Evolutionary conservation across 140 eudicot species (phyloP).

Genomic region (Stevia rebaudiana): DNA sequence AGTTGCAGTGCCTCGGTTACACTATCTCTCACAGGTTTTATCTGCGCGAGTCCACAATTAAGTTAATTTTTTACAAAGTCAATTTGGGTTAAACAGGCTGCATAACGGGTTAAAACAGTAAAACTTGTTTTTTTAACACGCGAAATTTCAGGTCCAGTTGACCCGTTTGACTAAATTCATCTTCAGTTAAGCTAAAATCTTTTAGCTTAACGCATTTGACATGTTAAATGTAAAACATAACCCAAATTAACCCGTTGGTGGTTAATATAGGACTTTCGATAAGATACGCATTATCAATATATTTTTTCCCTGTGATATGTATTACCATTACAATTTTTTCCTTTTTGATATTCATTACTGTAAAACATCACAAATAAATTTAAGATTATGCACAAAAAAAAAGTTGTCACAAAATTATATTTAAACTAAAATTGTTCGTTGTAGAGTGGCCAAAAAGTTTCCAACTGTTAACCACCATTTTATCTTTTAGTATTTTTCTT

Average conservation of each 20-base stretch:
- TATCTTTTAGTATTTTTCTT: background rate
- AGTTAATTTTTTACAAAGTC: background rate
- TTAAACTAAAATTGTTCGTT: background rate
- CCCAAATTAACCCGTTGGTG: background rate
- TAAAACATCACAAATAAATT: background rate
- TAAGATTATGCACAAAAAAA: background rate
- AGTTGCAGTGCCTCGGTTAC: conserved; percentile 73
- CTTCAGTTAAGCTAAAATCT: background rate
- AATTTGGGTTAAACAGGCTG: background rate
- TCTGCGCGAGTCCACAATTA: conserved; percentile 33
- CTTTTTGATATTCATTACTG: background rate
- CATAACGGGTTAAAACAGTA: background rate
- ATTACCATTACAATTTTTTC: background rate
- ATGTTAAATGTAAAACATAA: background rate
- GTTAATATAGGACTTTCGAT: background rate
- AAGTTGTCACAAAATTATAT: background rate
- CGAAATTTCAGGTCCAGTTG: too few species aligned
- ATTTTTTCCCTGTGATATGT: background rate
- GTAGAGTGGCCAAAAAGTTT: background rate
- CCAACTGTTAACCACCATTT: background rate
- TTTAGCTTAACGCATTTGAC: background rate
- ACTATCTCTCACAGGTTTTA: conserved; percentile 95
- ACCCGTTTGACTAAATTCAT: background rate
- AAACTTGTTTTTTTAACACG: too few species aligned
- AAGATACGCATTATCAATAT: background rate